phyloP scores from a whole-genome alignment of 345 rosid species.

The Pelargonium nanum region DNA sequence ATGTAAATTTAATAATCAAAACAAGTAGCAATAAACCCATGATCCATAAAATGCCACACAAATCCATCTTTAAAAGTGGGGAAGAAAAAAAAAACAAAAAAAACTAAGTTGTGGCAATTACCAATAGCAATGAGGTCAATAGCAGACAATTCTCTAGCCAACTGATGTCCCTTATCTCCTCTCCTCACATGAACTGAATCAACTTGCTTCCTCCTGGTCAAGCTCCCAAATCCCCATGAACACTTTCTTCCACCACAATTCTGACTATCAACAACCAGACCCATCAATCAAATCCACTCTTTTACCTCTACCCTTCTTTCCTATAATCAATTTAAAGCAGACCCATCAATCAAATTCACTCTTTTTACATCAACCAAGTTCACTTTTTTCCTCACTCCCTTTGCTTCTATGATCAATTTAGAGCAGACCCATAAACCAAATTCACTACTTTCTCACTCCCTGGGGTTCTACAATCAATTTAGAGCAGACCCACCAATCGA shows the following conservation, averaged over 20 bases:
- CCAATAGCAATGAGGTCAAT: conserved; percentile 73
- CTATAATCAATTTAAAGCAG: not conserved
- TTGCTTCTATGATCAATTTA: too few relatives aligned
- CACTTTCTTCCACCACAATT: conserved; percentile 27
- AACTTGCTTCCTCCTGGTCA: conserved; percentile 69
- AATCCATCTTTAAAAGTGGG: not conserved
- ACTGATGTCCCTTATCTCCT: conserved; percentile 23
- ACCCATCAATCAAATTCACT: too few relatives aligned
- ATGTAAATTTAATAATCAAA: not conserved
- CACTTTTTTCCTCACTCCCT: too few relatives aligned
- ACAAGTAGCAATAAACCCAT: not conserved
- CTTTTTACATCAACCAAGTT: too few relatives aligned
- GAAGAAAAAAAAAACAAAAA: not conserved
- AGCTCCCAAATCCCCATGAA: conserved; percentile 39
- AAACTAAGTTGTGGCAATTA: conserved; percentile 14
- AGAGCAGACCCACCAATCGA: conserved; percentile 32
- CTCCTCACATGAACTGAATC: conserved; percentile 38
- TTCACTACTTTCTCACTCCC: too few relatives aligned
- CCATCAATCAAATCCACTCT: conserved; percentile 22
- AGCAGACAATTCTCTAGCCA: conserved; percentile 55
- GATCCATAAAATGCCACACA: not conserved
- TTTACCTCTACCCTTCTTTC: not conserved
- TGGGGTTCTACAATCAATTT: not conserved
- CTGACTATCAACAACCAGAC: conserved; percentile 39
- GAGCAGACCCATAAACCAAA: too few relatives aligned